These are phyloP conservation scores for Colletotrichum orchidophilum DNA, from an alignment of 2,329 filamentous ascomycete genomes.

Conservation along the genomic window DNA sequence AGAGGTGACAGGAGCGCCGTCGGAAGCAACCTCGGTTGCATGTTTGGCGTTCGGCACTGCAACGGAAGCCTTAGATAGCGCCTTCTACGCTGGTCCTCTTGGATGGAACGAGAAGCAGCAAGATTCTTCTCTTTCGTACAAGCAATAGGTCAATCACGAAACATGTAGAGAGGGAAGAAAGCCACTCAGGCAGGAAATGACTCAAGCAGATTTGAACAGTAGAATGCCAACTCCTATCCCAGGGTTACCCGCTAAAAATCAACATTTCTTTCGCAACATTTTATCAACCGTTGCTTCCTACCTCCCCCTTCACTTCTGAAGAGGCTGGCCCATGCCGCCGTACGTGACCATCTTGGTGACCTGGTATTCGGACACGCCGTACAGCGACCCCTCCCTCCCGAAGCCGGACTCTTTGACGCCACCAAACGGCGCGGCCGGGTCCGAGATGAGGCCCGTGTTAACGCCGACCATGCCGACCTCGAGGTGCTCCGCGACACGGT, in stretches of 20 bases:
- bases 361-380: slow-evolving; percentile 81
- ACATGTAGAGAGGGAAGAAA: neutral
- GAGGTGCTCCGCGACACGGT: slow-evolving; percentile 72
- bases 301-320: slow-evolving; percentile 17
- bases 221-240: neutral
- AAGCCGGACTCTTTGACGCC: slow-evolving; percentile 87
- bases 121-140: no score
- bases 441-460: slow-evolving; percentile 76
- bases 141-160: no score
- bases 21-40: no score
- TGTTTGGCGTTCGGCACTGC: no score
- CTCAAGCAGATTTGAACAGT: neutral
- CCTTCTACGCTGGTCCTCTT: no score
- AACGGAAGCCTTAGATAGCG: no score
- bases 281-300: no score
- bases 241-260: neutral
- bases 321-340: slow-evolving; percentile 34
- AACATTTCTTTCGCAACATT: neutral
- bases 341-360: slow-evolving; percentile 70
- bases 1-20: no score
- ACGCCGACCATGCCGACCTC: slow-evolving; percentile 91
- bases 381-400: slow-evolving; percentile 80
- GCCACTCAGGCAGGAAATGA: no score
- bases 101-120: no score
- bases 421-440: slow-evolving; percentile 72